These are phyloP conservation scores for Passalora sequoiae DNA, from an alignment of 2,329 filamentous ascomycete genomes.

Conservation along the genomic window DNA sequence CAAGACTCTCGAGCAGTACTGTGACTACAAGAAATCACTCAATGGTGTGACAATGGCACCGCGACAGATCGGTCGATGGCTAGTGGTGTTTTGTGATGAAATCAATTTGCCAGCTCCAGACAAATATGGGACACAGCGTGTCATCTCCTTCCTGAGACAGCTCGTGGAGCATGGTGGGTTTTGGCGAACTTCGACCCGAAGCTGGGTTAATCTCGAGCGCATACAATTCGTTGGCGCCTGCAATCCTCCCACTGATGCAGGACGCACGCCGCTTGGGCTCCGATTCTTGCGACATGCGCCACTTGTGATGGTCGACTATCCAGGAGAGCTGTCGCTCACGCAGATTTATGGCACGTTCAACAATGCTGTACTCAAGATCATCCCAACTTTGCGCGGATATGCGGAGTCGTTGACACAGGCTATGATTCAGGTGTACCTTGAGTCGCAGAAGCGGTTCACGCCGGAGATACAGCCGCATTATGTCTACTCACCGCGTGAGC, in stretches of 20 bases:
- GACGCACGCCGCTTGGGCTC: slow-evolving; percentile 87
- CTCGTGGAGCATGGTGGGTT: slow-evolving; percentile 98
- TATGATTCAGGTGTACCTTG: slow-evolving; percentile 94
- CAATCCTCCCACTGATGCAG: slow-evolving; percentile 95
- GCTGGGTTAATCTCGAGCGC: slow-evolving; percentile 93
- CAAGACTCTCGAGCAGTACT: slow-evolving; percentile 99
- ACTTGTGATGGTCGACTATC: slow-evolving; percentile 99
- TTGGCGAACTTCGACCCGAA: slow-evolving; percentile 96
- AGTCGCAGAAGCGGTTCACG: slow-evolving; percentile 91
- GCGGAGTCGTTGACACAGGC: slow-evolving; percentile 89
- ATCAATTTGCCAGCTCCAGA: slow-evolving; percentile 98
- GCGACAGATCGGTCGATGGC: slow-evolving; percentile 93
- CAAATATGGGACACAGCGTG: slow-evolving; percentile 93
- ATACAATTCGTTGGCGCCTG: slow-evolving; percentile 99
- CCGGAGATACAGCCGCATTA: slow-evolving; percentile 97
- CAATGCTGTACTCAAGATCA: slow-evolving; percentile 89
- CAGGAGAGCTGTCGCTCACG: slow-evolving; percentile 84
- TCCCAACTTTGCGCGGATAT: slow-evolving; percentile 90
- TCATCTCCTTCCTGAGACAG: slow-evolving; percentile 94
- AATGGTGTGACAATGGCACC: slow-evolving; percentile 94
- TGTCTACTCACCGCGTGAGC: slow-evolving; percentile 96
- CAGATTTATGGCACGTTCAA: slow-evolving; percentile 99
- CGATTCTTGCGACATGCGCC: slow-evolving; percentile 94
- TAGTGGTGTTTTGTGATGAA: slow-evolving; percentile 98
- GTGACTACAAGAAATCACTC: slow-evolving; percentile 97